phyloP scores from a whole-genome alignment of 805 yeast species.

The Pichia nanzhaoensis region DNA sequence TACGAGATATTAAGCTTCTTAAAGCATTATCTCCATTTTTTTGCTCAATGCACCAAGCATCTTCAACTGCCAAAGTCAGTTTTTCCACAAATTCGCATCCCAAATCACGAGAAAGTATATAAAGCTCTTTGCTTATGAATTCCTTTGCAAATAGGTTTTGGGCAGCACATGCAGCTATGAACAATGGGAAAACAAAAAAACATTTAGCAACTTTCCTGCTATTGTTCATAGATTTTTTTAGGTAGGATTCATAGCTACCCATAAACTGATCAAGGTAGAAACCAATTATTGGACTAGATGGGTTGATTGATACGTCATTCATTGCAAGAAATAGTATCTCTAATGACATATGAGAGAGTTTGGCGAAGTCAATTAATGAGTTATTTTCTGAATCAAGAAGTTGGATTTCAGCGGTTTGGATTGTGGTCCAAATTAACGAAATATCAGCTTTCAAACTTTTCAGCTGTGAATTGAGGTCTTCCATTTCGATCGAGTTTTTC shows the following conservation, averaged over 20 bases:
- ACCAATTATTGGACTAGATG: slow-evolving; percentile 21
- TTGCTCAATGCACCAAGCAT: slow-evolving; percentile 26
- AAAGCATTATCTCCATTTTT: slow-evolving; percentile 14
- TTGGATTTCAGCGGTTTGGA: slow-evolving; percentile 28
- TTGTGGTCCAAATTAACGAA: slow-evolving; percentile 26
- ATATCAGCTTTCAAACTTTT: slow-evolving; percentile 20
- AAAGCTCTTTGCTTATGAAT: slow-evolving; percentile 24
- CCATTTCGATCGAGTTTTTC: slow-evolving; percentile 7
- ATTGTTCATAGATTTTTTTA: neutral
- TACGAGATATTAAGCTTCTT: slow-evolving; percentile 15
- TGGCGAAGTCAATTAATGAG: slow-evolving; percentile 16
- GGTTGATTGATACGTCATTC: slow-evolving; percentile 14
- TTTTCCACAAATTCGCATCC: slow-evolving; percentile 13
- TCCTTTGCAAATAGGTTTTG: slow-evolving; percentile 20
- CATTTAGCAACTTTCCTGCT: slow-evolving; percentile 6
- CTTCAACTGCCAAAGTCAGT: slow-evolving; percentile 22
- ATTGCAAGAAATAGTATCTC: slow-evolving; percentile 25
- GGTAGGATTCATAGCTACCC: slow-evolving; percentile 10
- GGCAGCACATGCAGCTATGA: slow-evolving; percentile 27
- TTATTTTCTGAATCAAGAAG: slow-evolving; percentile 10
- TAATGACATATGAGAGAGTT: slow-evolving; percentile 21
- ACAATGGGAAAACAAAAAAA: slow-evolving; percentile 19
- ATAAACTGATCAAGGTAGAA: slow-evolving; percentile 25
- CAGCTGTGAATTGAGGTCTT: slow-evolving; percentile 8
- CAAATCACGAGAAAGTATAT: slow-evolving; percentile 12